Percentiles rank a stretch among this genome's conserved stretches.
These are phyloP conservation scores for Emiliania huxleyi DNA, from an alignment of 78 protist genomes.

Conservation along the genomic window DNA sequence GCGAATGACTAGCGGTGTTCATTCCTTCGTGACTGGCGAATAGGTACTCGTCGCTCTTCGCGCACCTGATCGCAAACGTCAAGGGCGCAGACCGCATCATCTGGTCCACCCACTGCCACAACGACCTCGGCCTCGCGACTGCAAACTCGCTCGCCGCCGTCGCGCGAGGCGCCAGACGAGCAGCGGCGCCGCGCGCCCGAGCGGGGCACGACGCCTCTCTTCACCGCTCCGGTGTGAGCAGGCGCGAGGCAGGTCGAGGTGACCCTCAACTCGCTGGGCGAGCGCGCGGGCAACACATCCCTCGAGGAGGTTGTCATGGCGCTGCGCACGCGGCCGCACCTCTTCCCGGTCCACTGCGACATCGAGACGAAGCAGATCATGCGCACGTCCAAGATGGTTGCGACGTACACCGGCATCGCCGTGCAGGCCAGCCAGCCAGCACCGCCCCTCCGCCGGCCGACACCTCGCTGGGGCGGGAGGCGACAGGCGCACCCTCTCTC, in stretches of 20 bases:
- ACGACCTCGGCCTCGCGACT: slow-evolving; percentile 70
- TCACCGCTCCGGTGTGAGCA: no score
- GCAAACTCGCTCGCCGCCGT: slow-evolving; percentile 68
- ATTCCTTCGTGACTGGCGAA: no score
- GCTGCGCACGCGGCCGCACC: slow-evolving; percentile 35
- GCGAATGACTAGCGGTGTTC: no score
- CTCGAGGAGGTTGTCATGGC: slow-evolving; percentile 76
- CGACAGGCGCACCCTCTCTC: no score
- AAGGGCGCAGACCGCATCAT: background rate
- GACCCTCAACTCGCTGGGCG: slow-evolving; percentile 69
- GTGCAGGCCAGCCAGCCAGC: slow-evolving; percentile 67
- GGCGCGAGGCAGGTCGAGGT: slow-evolving; percentile 68
- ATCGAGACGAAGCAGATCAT: slow-evolving; percentile 42
- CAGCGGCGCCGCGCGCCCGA: no score
- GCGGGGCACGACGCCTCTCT: no score
- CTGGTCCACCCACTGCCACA: slow-evolving; percentile 77
- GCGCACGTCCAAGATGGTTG: slow-evolving; percentile 50
- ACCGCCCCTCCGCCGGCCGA: no score
- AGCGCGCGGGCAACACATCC: slow-evolving; percentile 72
- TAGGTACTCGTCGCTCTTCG: background rate
- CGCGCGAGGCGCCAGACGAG: slow-evolving; percentile 16
- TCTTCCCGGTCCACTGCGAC: slow-evolving; percentile 11
- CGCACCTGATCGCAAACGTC: background rate
- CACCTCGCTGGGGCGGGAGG: no score
- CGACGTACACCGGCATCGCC: slow-evolving; percentile 29